phyloP scores from a whole-genome alignment of 2,329 filamentous ascomycete species.

The Calonectria naviculata region DNA sequence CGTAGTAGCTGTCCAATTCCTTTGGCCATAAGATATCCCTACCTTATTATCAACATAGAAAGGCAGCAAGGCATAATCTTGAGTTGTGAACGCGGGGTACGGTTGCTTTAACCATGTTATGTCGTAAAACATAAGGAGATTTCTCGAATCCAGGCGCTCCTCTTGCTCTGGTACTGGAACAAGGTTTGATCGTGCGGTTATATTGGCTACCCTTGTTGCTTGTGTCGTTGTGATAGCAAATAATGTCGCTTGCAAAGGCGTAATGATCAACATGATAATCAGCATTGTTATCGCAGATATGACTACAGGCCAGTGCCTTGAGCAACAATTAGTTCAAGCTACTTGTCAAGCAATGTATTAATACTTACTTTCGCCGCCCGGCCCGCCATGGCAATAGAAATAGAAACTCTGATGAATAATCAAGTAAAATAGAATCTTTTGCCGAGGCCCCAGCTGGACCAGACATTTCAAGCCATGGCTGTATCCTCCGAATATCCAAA shows the following conservation, averaged over 20 bases:
- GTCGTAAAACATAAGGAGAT: background rate
- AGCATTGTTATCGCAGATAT: background rate
- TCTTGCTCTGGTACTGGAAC: background rate
- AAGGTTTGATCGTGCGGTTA: background rate
- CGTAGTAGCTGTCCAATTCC: background rate
- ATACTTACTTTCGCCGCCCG: background rate
- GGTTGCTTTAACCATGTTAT: background rate
- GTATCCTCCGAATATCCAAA: background rate
- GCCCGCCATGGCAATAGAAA: background rate
- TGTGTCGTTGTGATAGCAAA: background rate
- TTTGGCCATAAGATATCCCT: background rate
- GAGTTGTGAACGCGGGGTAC: background rate
- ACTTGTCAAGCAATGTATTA: too few relatives aligned
- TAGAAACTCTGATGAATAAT: slow-evolving; percentile 1
- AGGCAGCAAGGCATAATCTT: background rate
- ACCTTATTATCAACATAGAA: background rate
- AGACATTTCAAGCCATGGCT: background rate
- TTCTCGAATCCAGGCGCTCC: background rate
- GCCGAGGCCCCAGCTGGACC: background rate
- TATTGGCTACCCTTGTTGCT: background rate
- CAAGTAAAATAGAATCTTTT: background rate
- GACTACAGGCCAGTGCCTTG: slow-evolving; percentile 17
- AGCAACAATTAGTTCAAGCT: background rate
- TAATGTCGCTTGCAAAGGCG: background rate
- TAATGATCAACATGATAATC: slow-evolving; percentile 5